Base-by-base conservation (phyloP, 257 asterid species). In the Fraxinus americana region DNA sequence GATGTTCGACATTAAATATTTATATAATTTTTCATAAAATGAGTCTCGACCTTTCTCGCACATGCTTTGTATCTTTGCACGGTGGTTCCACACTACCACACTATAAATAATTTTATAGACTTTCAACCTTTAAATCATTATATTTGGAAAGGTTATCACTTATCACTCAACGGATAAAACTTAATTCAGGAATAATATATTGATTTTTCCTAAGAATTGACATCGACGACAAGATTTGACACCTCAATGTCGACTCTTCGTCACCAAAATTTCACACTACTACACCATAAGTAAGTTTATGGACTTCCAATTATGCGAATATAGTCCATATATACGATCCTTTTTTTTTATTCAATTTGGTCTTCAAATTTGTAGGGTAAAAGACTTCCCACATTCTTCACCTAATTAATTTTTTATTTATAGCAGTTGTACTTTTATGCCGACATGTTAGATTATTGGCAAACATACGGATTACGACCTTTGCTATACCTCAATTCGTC, bases 351-450 rank as follows among this genome's bases (percentile, higher is more conserved):
- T 66, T 75, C 63, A 41, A 27, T 41, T 4, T 65, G 32, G 13
- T n/a, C 13, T 67, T 45, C 54, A 76, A 67, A 65, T 67, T 48
- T 76, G 43, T 13, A 35, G 43, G 78, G 67, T 23, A 61, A 36
- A 41, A 41, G 67, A 61, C 41, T 65, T 25, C 13, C 13, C 16
- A 75, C 78, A 36, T 19, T 9, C 48, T 41, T 59, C 73, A 43
- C 72, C 72, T 75, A 67, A 38, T 35, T 52, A 1, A 23, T 61
- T 2, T 61, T 61, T 23, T 23, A 61, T 61, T 61, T 61, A 25
- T 61, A 23, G 7, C 32, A 61, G 11, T 61, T 61, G 67, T 61
- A 61, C 67, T 61, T 61, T 7, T 61, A 23, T 61, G 68, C 34
- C 68, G 34, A 61, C 34, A 21, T 10, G 68, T 23, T 61, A 23